A percentile compares a stretch with the other conserved stretches of the same genome.
Conservation (phyloP, 164 flowering plant genomes). For the Macadamia tetraphylla region DNA sequence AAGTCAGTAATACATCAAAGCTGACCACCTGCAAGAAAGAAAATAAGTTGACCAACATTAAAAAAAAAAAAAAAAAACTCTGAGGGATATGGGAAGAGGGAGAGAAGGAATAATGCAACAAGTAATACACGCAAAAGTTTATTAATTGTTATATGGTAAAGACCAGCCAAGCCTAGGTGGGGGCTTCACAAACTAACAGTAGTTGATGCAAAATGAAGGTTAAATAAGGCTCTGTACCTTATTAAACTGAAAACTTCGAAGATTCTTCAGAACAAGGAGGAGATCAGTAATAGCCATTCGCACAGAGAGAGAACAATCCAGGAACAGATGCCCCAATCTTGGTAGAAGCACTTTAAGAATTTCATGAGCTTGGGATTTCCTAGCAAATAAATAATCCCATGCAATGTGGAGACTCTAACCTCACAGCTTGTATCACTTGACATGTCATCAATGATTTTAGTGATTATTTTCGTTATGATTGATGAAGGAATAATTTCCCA, state of each 20-base stretch:
- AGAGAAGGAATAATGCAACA: neutral
- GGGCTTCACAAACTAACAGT: slow-evolving; percentile 2
- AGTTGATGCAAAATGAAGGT: slow-evolving; percentile 2
- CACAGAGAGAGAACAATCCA: slow-evolving; percentile 51
- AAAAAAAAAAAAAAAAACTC: neutral
- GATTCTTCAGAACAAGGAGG: slow-evolving; percentile 61
- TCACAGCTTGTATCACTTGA: slow-evolving; percentile 57
- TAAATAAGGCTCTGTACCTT: slow-evolving; percentile 45
- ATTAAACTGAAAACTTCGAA: slow-evolving; percentile 65
- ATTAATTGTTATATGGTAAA: neutral
- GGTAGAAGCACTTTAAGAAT: slow-evolving; percentile 89
- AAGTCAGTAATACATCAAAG: slow-evolving; percentile 50
- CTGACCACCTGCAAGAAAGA: slow-evolving; percentile 58
- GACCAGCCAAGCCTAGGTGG: neutral
- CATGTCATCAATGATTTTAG: slow-evolving; percentile 67
- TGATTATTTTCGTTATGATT: slow-evolving; percentile 60
- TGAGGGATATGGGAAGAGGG: too few relatives aligned
- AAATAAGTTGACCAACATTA: neutral
- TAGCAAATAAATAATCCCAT: slow-evolving; percentile 77
- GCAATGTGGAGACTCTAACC: slow-evolving; percentile 75
- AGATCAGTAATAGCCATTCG: slow-evolving; percentile 65
- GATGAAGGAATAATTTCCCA: slow-evolving; percentile 94
- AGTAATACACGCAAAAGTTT: neutral
- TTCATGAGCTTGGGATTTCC: slow-evolving; percentile 91
- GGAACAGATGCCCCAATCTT: slow-evolving; percentile 62